Conservation (phyloP, 192 early-diverging fungal species). For the Coemansia sp. region DNA sequence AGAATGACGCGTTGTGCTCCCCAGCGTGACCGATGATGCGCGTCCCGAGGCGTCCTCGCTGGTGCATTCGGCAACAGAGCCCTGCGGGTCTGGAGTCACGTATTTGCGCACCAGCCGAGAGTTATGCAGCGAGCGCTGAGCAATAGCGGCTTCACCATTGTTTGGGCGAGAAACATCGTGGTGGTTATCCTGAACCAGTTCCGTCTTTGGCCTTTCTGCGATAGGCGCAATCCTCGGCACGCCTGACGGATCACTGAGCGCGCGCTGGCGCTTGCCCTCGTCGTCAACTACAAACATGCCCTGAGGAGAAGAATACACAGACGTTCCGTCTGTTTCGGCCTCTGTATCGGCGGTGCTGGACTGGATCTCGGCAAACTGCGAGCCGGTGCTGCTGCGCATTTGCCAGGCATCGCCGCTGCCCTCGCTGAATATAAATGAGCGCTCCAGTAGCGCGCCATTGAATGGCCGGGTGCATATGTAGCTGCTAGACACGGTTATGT, state of each 20-base stretch:
- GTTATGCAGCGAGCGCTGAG: background rate
- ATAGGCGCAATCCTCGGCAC: background rate
- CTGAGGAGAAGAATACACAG: background rate
- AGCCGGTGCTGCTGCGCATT: constrained; percentile 17
- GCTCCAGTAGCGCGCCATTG: constrained; percentile 16
- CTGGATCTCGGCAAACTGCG: constrained; percentile 15
- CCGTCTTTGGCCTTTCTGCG: background rate
- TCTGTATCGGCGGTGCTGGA: constrained; percentile 7
- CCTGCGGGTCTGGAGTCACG: constrained; percentile 7
- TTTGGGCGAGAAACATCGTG: background rate
- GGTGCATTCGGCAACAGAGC: background rate
- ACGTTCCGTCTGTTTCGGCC: constrained; percentile 1
- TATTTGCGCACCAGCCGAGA: constrained; percentile 1
- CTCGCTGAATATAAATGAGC: constrained; percentile 18
- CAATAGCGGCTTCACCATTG: background rate
- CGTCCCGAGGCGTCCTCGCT: constrained; percentile 15
- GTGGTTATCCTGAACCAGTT: background rate
- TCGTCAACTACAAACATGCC: constrained; percentile 8
- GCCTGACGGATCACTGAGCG: constrained; percentile 1
- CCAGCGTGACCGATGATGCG: constrained; percentile 22
- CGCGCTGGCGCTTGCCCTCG: constrained; percentile 2
- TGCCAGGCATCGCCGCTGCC: constrained; percentile 17
- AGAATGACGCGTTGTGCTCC: constrained; percentile 11
- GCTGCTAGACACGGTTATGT: constrained; percentile 19
- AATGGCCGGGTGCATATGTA: constrained; percentile 15